Base-by-base conservation (phyloP, 441 rosid species). In the Pelargonium citronellum region DNA sequence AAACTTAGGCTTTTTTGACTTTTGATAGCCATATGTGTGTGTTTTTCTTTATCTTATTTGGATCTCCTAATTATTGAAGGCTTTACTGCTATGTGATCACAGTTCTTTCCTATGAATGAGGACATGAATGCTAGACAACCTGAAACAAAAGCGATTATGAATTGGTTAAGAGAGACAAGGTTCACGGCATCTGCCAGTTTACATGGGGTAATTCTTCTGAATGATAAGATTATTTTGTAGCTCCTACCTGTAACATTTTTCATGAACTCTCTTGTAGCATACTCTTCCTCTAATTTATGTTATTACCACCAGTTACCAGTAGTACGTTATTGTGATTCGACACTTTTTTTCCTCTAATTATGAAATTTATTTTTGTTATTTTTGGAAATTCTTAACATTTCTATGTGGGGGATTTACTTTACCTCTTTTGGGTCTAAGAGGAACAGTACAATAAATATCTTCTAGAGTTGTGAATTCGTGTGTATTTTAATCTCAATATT, bases 121-220 rank as follows among this genome's bases (percentile, higher is more conserved):
- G 89, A 87, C 76, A 71, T 85, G 72, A 68, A 78, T 74, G 71
- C 78, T 41, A 84, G 89, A 46, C 96, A 94, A 80, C 97, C 96
- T 63, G 97, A 94, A 86, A 87, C 96, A 65, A 87, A 63, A 69
- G 99, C 97, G 74, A 81, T 91, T 71, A 90, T 91, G 86, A 86
- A 71, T 60, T 94, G 99, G 99, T 74, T 83, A 84, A 87, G 80
- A 79, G 84, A 89, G 66, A 84, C 79, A 68, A 87, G 39, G 44
- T 94, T 94, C 81, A 82, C 96, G 72, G 96, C 90, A 64, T 94
- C 97, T 10, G 97, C 99, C 15, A 87, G 85, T 79, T 78, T 94
- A 78, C 99, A 94, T 53, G 97, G 99, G 96, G 97, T 94, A 87
- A 69, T 71, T 47, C 53, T 73, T 74, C 30, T 68, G 17, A 20